Evolutionary conservation across 2,329 filamentous ascomycete genomes (phyloP).

Genomic region (Microascus cirrosus): DNA sequence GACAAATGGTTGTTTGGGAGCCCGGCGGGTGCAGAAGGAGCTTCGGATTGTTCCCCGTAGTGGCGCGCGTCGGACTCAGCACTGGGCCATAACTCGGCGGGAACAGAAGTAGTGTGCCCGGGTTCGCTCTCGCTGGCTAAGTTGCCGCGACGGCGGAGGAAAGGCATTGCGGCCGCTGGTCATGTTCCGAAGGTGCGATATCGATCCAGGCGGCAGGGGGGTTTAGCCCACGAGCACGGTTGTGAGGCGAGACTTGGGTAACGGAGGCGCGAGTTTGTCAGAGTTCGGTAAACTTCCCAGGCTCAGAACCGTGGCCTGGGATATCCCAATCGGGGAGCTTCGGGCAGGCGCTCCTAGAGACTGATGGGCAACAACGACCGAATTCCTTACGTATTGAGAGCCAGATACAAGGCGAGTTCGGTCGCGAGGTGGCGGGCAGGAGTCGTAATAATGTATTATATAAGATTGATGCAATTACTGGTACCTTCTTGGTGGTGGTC

Average conservation of each 20-base stretch:
- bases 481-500: not conserved
- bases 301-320: not conserved
- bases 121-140: slow-evolving; percentile 44
- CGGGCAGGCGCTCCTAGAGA: not conserved
- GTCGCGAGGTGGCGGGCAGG: not conserved
- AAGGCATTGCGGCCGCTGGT: slow-evolving; percentile 39
- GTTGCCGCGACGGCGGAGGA: slow-evolving; percentile 50
- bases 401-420: not conserved
- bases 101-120: not conserved
- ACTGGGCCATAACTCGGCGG: slow-evolving; percentile 1
- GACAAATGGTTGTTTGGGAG: slow-evolving; percentile 11
- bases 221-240: not conserved
- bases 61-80: slow-evolving; percentile 4
- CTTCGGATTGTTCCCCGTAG: not conserved
- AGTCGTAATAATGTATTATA: not conserved
- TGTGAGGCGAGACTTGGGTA: not conserved
- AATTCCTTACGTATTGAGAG: not conserved
- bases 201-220: not conserved
- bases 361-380: not conserved
- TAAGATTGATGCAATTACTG: not conserved
- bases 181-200: slow-evolving; percentile 17
- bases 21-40: not conserved
- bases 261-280: not conserved
- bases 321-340: not conserved
- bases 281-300: not conserved